Conservation (phyloP, 2,329 filamentous ascomycete species). For the Emericellopsis cladophorae region DNA sequence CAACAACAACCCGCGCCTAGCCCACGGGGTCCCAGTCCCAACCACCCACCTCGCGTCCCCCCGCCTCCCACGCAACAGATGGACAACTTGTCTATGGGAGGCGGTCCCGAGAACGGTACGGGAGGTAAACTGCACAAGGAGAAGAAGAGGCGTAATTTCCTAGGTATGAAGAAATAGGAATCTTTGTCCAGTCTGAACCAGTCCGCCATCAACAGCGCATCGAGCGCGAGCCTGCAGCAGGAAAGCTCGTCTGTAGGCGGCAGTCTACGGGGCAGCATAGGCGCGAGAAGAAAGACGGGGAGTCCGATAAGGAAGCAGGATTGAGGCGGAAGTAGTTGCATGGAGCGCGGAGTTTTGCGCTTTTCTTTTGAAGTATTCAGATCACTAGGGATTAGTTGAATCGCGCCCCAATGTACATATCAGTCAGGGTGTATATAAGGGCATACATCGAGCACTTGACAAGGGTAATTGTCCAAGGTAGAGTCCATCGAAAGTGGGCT, state of each 20-base stretch:
- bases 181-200: slow-evolving; percentile 7
- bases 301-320: not conserved
- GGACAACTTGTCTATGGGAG: slow-evolving; percentile 37
- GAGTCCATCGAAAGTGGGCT: too few relatives aligned
- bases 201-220: too few relatives aligned
- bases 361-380: too few relatives aligned
- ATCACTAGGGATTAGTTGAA: too few relatives aligned
- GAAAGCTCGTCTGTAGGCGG: not conserved
- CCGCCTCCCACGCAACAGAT: slow-evolving; percentile 41
- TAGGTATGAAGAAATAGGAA: slow-evolving; percentile 45
- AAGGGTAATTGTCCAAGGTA: too few relatives aligned
- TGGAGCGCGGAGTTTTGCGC: slow-evolving; percentile 2
- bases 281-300: not conserved
- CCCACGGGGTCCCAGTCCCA: slow-evolving; percentile 10
- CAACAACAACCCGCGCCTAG: slow-evolving; percentile 5
- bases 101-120: slow-evolving; percentile 4
- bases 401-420: too few relatives aligned
- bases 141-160: slow-evolving; percentile 48
- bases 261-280: not conserved
- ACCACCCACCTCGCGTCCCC: slow-evolving; percentile 4
- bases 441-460: too few relatives aligned
- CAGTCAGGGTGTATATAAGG: too few relatives aligned
- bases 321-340: not conserved
- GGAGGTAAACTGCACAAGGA: slow-evolving; percentile 37
- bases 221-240: too few relatives aligned